A percentile compares a stretch with the other conserved stretches of the same genome.
phyloP scores from a whole-genome alignment of 441 rosid genomes.

The Corymbia calophylla region DNA sequence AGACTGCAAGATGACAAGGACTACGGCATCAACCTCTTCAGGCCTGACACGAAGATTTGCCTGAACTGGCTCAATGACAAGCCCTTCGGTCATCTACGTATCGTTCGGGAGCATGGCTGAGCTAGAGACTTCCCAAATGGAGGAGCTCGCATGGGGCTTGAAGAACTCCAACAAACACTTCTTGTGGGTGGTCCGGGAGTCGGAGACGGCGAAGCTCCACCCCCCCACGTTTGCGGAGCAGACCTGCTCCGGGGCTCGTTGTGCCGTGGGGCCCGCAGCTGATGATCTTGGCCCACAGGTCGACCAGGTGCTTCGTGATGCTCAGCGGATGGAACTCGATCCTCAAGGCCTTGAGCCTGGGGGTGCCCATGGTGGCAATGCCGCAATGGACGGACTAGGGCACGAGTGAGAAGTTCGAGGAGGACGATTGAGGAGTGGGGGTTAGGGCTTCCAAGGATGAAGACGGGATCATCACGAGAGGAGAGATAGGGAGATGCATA shows the following conservation, averaged over 20 bases:
- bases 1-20: neutral
- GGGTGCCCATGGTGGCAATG: neutral
- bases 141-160: neutral
- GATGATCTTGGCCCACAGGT: neutral
- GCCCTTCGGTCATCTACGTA: neutral
- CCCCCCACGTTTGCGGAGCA: neutral
- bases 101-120: neutral
- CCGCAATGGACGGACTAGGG: neutral
- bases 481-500: neutral
- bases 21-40: neutral
- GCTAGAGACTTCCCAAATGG: neutral
- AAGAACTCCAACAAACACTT: neutral
- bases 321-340: neutral
- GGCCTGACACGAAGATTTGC: neutral
- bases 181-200: neutral
- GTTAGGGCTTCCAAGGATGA: neutral
- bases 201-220: neutral
- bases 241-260: neutral
- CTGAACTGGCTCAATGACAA: neutral
- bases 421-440: neutral
- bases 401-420: accelerated
- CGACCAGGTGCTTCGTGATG: neutral
- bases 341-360: neutral
- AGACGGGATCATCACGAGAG: neutral
- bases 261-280: neutral